Evolutionary conservation across 2,329 filamentous ascomycete genomes (phyloP).

Genomic region (Colletotrichum camelliae): DNA sequence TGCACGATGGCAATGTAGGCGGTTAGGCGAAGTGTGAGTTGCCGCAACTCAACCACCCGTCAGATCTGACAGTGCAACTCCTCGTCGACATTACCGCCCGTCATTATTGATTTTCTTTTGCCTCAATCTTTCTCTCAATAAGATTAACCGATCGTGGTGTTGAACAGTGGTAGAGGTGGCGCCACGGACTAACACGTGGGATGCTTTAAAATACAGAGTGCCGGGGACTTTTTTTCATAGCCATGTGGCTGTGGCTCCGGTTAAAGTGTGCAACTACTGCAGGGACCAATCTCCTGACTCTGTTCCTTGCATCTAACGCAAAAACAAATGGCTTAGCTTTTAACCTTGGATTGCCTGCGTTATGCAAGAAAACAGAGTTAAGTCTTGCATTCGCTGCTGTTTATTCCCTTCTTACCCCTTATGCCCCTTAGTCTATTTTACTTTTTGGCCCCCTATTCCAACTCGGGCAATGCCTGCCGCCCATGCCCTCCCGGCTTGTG

Average conservation of each 20-base stretch:
- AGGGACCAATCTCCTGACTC: not conserved
- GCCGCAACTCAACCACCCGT: not conserved
- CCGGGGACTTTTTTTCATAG: not conserved
- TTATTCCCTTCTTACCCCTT: not conserved
- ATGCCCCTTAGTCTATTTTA: not conserved
- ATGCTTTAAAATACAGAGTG: not conserved
- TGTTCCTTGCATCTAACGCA: not conserved
- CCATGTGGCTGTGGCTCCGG: not conserved
- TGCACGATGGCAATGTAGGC: not conserved
- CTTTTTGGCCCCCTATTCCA: not conserved
- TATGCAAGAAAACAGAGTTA: not conserved
- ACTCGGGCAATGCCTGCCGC: not conserved
- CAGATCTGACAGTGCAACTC: not conserved
- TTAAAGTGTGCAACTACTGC: not conserved
- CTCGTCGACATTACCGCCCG: not conserved
- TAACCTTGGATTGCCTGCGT: not conserved
- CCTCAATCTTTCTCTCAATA: not conserved
- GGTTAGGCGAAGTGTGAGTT: not conserved
- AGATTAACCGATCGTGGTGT: not conserved
- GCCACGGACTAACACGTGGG: not conserved
- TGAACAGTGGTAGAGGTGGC: not conserved
- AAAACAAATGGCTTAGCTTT: not conserved
- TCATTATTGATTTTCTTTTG: not conserved
- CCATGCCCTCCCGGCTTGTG: not conserved
- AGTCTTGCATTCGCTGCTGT: not conserved